Conservation (phyloP, 495 filamentous ascomycete genomes). For the Neohortaea acidophila region DNA sequence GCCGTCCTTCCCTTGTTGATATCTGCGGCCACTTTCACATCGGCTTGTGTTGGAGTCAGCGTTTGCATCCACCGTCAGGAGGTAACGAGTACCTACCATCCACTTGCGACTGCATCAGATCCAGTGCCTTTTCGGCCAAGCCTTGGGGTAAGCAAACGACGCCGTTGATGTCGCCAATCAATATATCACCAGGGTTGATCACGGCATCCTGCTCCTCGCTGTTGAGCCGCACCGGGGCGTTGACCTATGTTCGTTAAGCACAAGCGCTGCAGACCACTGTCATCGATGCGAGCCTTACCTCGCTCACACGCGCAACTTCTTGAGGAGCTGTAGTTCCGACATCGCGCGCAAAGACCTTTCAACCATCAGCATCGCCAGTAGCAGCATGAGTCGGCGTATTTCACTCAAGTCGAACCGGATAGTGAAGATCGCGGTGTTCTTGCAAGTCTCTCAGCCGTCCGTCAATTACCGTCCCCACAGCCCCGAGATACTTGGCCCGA, state of each 20-base stretch:
- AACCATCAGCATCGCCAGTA: not conserved
- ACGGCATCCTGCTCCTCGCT: constrained; percentile 32
- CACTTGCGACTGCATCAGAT: constrained; percentile 20
- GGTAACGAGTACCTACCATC: constrained; percentile 12
- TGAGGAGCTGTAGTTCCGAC: constrained; percentile 38
- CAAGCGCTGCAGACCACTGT: not conserved
- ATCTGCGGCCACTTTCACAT: constrained; percentile 17
- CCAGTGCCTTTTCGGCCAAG: constrained; percentile 33
- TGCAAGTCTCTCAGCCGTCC: constrained; percentile 43
- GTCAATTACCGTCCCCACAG: constrained; percentile 38
- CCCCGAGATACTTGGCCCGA: constrained; percentile 31
- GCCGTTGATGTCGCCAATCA: constrained; percentile 42
- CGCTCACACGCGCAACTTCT: constrained; percentile 31
- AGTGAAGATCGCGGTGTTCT: constrained; percentile 40
- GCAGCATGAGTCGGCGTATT: not conserved
- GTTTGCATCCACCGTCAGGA: constrained; percentile 5
- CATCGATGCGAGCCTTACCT: constrained; percentile 23
- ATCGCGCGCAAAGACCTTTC: constrained; percentile 34
- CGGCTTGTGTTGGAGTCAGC: constrained; percentile 1
- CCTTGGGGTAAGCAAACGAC: constrained; percentile 29
- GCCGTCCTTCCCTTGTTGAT: constrained; percentile 11
- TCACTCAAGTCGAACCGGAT: constrained; percentile 24
- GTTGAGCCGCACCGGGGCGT: constrained; percentile 25
- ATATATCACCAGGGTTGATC: constrained; percentile 41
- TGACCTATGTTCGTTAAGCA: constrained; percentile 10